Evolutionary conservation across 495 filamentous ascomycete species (phyloP), one percentile per base, ranked within the genome.

Genomic region (Xylaria nigripes): DNA sequence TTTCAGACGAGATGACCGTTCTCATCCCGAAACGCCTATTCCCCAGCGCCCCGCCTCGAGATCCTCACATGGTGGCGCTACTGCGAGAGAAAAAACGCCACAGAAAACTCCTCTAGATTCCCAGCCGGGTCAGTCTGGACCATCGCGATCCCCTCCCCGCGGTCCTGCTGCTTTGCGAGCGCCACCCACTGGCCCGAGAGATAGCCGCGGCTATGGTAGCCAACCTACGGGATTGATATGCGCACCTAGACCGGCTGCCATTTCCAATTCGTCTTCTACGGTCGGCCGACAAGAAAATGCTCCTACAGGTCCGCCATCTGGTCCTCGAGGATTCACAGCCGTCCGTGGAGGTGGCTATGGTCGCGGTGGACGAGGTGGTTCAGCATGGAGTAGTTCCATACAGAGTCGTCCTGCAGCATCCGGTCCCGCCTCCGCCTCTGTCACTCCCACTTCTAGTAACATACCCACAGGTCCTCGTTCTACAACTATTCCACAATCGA

Each of bases 391-490:
- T 9, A 61, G 48, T 18, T 59, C 64, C 5, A 59, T 69, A 9
- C 52, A 65, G 12, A 70, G 70, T 7, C 72, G 70, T 38, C 60
- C 64, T 18, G 58, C 66, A 7, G 61, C 67, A 12, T 56, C 57
- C 36, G 68, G 71, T 0, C 67, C 70, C 0, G 64, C 65, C 0
- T 64, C 69, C 0, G 63, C 68, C 2, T 50, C 53, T 7, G 29
- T 59, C 24, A 42, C 59, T 6, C 60, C 66, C 5, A 65, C 67
- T 5, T 61, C 69, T 3, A 64, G 58, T 30, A 61, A 29, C 24
- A 75, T 75, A 47, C 74, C 73, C 3, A 76, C 73, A 5, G 74
- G 74, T 1, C 74, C 74, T 8, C 62, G 74, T 15, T 72, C 65
- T 13, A 50, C 60, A 30, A 24, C 55, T 19, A 43, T 60, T 8